Conservation (phyloP, 1,284 basidiomycete genomes). For the Microbotryum silenes-acaulis region DNA sequence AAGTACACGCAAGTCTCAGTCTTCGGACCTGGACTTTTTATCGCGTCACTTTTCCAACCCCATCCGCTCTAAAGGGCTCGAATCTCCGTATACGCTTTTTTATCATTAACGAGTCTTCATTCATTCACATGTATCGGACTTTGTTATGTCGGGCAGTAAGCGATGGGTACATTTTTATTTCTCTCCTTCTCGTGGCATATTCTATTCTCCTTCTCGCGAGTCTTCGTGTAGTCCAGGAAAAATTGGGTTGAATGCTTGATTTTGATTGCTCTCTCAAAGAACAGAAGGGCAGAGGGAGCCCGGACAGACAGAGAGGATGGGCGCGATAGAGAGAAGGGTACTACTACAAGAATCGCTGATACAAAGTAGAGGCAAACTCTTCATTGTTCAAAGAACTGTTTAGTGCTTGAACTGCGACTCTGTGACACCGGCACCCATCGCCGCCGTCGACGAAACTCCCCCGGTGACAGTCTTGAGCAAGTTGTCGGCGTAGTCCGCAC, state of each 20-base stretch:
- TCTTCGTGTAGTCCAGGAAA: too few relatives aligned
- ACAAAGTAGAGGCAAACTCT: not conserved
- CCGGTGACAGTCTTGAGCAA: constrained; percentile 53
- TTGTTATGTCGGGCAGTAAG: too few relatives aligned
- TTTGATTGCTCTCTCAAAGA: not conserved
- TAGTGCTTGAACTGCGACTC: constrained; percentile 33
- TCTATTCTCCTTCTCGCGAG: constrained; percentile 6
- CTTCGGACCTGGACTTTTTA: too few relatives aligned
- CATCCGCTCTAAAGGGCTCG: too few relatives aligned
- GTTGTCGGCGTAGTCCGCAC: constrained; percentile 31
- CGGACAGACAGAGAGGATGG: not conserved
- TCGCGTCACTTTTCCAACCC: too few relatives aligned
- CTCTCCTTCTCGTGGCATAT: not conserved
- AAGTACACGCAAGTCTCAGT: too few relatives aligned
- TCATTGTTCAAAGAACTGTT: not conserved
- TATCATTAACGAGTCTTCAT: too few relatives aligned
- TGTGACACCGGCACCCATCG: constrained; percentile 72
- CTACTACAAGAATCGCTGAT: not conserved
- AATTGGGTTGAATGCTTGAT: not conserved
- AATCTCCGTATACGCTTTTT: too few relatives aligned
- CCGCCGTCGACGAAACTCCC: constrained; percentile 71
- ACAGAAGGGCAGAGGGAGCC: not conserved
- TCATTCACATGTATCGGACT: too few relatives aligned
- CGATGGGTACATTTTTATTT: not conserved
- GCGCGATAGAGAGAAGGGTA: not conserved